Percentiles rank a stretch among this genome's conserved stretches.
Evolutionary conservation across 495 filamentous ascomycete genomes (phyloP).

Genomic region (Aspergillus affinis): DNA sequence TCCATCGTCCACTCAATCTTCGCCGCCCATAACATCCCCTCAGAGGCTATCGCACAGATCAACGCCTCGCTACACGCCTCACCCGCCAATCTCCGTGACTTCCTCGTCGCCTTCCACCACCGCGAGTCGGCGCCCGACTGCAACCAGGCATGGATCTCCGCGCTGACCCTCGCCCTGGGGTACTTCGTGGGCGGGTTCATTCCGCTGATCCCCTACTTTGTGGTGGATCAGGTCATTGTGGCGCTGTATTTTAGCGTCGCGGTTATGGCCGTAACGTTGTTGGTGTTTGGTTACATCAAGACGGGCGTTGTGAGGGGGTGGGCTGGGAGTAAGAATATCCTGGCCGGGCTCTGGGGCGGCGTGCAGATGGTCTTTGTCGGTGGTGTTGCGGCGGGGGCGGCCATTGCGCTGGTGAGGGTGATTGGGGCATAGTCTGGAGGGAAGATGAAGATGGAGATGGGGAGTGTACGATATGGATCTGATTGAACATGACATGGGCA

Average conservation of each 20-base stretch:
- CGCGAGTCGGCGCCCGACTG: conserved; percentile 50
- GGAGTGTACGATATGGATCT: no score
- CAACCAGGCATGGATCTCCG: conserved; percentile 56
- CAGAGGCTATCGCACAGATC: conserved; percentile 41
- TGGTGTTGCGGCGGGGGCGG: conserved; percentile 62
- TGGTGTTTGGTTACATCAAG: conserved; percentile 71
- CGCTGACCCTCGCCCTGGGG: conserved; percentile 62
- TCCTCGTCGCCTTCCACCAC: conserved; percentile 57
- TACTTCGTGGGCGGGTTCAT: conserved; percentile 74
- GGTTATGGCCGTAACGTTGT: conserved; percentile 66
- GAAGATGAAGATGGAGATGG: neutral
- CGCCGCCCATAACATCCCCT: conserved; percentile 47
- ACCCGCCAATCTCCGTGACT: conserved; percentile 50
- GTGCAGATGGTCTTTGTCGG: conserved; percentile 67
- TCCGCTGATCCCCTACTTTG: conserved; percentile 73
- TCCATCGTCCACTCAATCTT: conserved; percentile 52
- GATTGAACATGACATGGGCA: conserved; percentile 2
- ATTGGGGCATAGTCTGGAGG: conserved; percentile 26
- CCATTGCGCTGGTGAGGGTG: conserved; percentile 58
- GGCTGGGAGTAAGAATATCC: conserved; percentile 37
- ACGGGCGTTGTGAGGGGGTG: conserved; percentile 52
- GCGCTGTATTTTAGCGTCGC: conserved; percentile 69
- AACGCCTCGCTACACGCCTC: conserved; percentile 47
- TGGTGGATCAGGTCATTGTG: conserved; percentile 51
- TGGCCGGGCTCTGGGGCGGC: conserved; percentile 48